phyloP scores from a whole-genome alignment of 192 early-diverging fungal genomes.

The Spizellomyces punctatus region DNA sequence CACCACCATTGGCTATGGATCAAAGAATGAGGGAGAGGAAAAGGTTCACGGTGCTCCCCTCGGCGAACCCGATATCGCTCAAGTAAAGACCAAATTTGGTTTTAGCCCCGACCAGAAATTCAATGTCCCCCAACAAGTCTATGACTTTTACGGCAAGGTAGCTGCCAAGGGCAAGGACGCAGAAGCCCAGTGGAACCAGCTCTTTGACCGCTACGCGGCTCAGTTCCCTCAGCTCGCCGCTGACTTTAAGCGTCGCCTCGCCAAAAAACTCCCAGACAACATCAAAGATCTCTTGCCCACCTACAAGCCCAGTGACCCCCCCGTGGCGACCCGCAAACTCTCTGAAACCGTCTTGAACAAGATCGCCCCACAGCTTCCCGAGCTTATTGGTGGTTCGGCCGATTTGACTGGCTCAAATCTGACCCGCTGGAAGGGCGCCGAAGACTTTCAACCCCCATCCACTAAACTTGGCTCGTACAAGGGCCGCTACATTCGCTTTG shows the following conservation, averaged over 20 bases:
- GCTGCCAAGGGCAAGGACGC: slow-evolving; percentile 61
- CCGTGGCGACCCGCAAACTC: slow-evolving; percentile 68
- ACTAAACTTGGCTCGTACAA: slow-evolving; percentile 78
- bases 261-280: slow-evolving; percentile 70
- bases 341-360: slow-evolving; percentile 73
- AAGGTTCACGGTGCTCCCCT: slow-evolving; percentile 93
- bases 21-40: slow-evolving; percentile 82
- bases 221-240: slow-evolving; percentile 69
- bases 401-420: slow-evolving; percentile 96
- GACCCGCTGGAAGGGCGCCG: slow-evolving; percentile 93
- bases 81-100: slow-evolving; percentile 76
- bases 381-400: slow-evolving; percentile 92
- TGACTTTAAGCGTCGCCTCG: slow-evolving; percentile 73
- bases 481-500: slow-evolving; percentile 91
- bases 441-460: slow-evolving; percentile 70
- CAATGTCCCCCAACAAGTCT: slow-evolving; percentile 67
- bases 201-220: slow-evolving; percentile 69
- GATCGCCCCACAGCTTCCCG: slow-evolving; percentile 76
- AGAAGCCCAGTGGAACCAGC: slow-evolving; percentile 75
- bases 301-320: slow-evolving; percentile 79
- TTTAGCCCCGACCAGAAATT: slow-evolving; percentile 79
- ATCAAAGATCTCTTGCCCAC: slow-evolving; percentile 75
- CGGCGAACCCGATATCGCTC: slow-evolving; percentile 69
- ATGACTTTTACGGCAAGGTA: slow-evolving; percentile 53
- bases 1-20: slow-evolving; percentile 95